Evolutionary conservation across 2,329 filamentous ascomycete genomes (phyloP), one percentile per base, ranked within the genome.

Genomic region (Sporothrix protearum): DNA sequence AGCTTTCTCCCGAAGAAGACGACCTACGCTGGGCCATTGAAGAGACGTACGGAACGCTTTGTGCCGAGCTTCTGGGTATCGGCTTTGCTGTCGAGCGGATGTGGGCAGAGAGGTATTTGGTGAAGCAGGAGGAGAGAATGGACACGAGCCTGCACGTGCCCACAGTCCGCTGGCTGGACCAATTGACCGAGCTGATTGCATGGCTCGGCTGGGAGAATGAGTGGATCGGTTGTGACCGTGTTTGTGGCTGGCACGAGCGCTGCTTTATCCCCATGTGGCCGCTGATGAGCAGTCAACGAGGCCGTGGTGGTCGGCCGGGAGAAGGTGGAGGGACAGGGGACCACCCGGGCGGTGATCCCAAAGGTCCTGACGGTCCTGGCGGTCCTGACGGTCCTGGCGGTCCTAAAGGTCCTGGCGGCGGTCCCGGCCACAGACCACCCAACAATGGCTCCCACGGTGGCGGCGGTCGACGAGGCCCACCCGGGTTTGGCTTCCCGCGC

Each of bases 201-300:
- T 86, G 84, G 83, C 78, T 85, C 0, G 84, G 84, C 5, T 86
- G 84, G 84, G 82, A 81, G 47, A 82, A 82, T 36, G 81, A 84
- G 76, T 84, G 82, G 76, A 77, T 80, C 1, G 77, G 78, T 9
- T 85, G 83, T 72, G 73, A 79, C 2, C 75, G 79, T 39, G 78
- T 79, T 53, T 85, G 84, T 71, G 80, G 73, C 3, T 80, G 78
- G 76, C 80, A 83, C 71, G 82, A 85, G 74, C 78, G 80, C 14
- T 85, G 84, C 74, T 85, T 80, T 72, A 84, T 86, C 51, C 83
- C 84, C 0, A 86, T 85, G 81, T 86, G 84, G 84, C 84, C 84
- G 1, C 73, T 84, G 73, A 72, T 78, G 61, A 61, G 55, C 64
- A 59, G 57, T 19, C 47, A 66, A 16, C 39, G 63, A 69, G 68